Percentiles rank a stretch among this genome's conserved stretches.
These are phyloP conservation scores for Volvox reticuliferus DNA, from an alignment of 139 green algal genomes.

Conservation along the genomic window DNA sequence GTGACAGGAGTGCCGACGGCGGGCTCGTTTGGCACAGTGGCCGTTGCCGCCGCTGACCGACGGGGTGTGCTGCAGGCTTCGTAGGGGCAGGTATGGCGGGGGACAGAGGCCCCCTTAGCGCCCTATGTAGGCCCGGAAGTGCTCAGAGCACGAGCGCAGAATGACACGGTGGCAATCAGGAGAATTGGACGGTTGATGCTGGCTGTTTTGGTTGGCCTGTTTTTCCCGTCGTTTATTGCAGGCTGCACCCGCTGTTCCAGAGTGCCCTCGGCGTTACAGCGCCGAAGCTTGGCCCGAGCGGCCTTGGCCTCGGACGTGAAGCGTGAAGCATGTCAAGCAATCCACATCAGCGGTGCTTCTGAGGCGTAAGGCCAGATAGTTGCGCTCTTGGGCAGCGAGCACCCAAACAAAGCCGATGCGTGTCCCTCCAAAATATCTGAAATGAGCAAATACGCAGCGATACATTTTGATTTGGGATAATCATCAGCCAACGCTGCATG, in stretches of 20 bases:
- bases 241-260: no score
- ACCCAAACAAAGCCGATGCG: no score
- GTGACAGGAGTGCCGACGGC: not conserved
- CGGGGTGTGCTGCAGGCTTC: not conserved
- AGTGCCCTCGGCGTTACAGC: no score
- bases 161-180: not conserved
- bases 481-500: no score
- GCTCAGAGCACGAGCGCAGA: slow-evolving; percentile 12
- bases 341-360: not conserved
- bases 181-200: not conserved
- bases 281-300: not conserved
- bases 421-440: no score
- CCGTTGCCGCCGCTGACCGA: no score
- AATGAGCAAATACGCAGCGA: no score
- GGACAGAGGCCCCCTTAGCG: not conserved
- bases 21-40: not conserved
- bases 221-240: no score
- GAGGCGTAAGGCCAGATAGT: not conserved
- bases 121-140: slow-evolving; percentile 2
- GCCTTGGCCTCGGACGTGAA: not conserved
- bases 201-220: no score
- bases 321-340: slow-evolving; percentile 5
- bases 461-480: no score
- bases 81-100: not conserved
- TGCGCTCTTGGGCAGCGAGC: not conserved